A percentile compares a stretch with the other conserved stretches of the same genome.
Evolutionary conservation across 345 rosid genomes (phyloP).

Genomic region (Syzygium aqueum): DNA sequence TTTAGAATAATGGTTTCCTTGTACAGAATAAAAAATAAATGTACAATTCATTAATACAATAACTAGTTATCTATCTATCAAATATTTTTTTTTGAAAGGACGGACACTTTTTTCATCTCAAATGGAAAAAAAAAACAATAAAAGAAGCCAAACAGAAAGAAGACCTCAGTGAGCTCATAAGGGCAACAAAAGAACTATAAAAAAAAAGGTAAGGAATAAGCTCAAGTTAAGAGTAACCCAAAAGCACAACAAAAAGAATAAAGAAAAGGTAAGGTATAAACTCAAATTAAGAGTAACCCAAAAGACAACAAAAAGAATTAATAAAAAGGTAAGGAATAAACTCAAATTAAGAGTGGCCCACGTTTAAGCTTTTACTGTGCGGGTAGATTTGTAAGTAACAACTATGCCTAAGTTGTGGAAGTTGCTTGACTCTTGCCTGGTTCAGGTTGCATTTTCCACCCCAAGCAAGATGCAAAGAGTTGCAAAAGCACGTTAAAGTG

Average conservation of each 20-base stretch:
- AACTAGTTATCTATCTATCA: not conserved
- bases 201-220: not conserved
- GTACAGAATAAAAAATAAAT: not conserved
- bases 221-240: not conserved
- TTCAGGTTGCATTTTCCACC: not conserved
- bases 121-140: not conserved
- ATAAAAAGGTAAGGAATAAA: not conserved
- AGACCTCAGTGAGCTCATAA: not conserved
- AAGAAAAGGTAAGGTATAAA: not conserved
- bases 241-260: not conserved
- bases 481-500: not conserved
- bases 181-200: not conserved
- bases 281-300: not conserved
- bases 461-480: not conserved
- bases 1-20: not conserved
- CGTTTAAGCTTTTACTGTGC: not conserved
- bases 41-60: not conserved
- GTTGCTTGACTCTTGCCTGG: not conserved
- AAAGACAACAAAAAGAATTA: not conserved
- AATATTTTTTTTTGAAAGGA: rapidly evolving
- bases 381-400: not conserved
- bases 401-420: not conserved
- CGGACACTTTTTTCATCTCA: not conserved
- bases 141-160: not conserved
- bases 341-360: not conserved